A percentile compares a stretch with the other conserved stretches of the same genome.
Conservation (phyloP, 2,329 filamentous ascomycete species). For the Sclerotinia minor region DNA sequence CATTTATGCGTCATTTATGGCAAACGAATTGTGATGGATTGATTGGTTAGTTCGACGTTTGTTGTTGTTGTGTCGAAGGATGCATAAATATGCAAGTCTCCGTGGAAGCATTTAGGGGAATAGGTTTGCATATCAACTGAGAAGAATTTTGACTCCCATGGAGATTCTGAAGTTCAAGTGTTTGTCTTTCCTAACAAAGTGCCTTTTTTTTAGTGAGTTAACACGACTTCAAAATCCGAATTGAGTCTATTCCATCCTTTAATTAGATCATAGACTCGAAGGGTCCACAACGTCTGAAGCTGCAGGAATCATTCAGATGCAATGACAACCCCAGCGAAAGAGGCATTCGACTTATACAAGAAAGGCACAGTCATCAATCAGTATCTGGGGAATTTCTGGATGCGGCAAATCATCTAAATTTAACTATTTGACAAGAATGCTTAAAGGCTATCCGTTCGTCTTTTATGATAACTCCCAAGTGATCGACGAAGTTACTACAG, state of each 20-base stretch:
- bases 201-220: neutral
- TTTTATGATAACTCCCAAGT: constrained; percentile 56
- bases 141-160: neutral
- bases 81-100: constrained; percentile 6
- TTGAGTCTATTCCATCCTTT: neutral
- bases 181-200: neutral
- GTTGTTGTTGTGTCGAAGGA: constrained; percentile 1
- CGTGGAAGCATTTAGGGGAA: neutral
- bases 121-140: neutral
- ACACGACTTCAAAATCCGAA: neutral
- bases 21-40: neutral
- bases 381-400: constrained; percentile 56
- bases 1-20: neutral
- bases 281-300: neutral
- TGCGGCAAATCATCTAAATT: constrained; percentile 54
- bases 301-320: neutral
- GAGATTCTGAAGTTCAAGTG: neutral
- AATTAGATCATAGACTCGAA: neutral
- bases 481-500: constrained; percentile 42
- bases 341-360: neutral
- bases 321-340: neutral
- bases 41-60: neutral
- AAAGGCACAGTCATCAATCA: constrained; percentile 52
- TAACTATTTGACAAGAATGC: constrained; percentile 43
- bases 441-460: constrained; percentile 44